Evolutionary conservation across 768 basidiomycete species (phyloP), one percentile per base, ranked within the genome.

Genomic region (Dentipellis sp.): DNA sequence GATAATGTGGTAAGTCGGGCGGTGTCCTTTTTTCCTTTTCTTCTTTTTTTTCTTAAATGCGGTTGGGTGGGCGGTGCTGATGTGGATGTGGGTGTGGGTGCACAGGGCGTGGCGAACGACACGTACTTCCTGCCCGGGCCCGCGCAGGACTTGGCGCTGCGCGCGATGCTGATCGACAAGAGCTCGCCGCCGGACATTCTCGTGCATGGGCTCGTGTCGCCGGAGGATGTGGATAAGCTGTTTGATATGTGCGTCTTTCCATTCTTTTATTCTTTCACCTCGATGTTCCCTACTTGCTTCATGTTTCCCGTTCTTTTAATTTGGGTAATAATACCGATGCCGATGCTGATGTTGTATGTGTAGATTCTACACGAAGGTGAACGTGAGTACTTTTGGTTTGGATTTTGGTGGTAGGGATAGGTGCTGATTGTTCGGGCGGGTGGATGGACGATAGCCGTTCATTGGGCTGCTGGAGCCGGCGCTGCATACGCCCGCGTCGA

Each of bases 141-240:
- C 17, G 83, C 88, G 0, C 83, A 80, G 50, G 79, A 91, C 65
- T 78, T 91, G 45, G 76, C 70, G 16, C 82, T 86, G 52, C 79
- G 89, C 9, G 84, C 84, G 55, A 74, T 77, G 23, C 68, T 90
- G 63, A 89, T 91, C 48, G 88, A 90, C 63, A 83, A 80, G 56
- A 85, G 88, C 60, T 86, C 80, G 61, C 85, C 88, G 0, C 90
- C 90, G 0, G 89, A 91, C 62, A 90, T 93, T 55, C 65, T 92
- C 42, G 79, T 89, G 1, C 89, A 91, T 61, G 87, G 87, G 10
- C 70, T 93, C 19, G 87, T 93, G 37, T 83, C 81, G 1, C 80
- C 85, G 0, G 79, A 80, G 49, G 90, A 92, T 58, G 88, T 91
- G 2, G 85, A 91, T 56, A 84, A 84, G 60, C 69, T 93, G n/a